Base-by-base conservation (phyloP, 768 basidiomycete species). In the Paxillus rubicundulus region DNA sequence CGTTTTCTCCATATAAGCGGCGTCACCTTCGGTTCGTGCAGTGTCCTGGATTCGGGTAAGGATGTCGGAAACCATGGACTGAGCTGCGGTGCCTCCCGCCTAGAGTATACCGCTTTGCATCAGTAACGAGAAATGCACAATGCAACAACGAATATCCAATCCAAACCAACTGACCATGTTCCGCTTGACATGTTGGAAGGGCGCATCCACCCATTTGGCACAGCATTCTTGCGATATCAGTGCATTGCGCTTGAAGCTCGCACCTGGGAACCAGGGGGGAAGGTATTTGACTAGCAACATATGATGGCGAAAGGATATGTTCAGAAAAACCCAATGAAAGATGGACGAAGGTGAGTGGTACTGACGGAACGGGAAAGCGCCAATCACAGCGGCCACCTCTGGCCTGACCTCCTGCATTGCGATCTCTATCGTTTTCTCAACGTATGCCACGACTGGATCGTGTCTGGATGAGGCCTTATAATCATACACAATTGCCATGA, bases 401-500 rank as follows among this genome's bases (percentile, higher is more conserved):
- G 59, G 59, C 24, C 28, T 51, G 30, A 60, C 17, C 38, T 43
- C 50, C 10, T 43, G 41, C 24, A 47, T 37, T 8, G 44, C 47
- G 32, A 49, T 49, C 20, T 54, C 44, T 33, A 54, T 37, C 1
- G 59, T 55, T 24, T 32, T 56, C 45, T 61, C 55, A n/a, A 57
- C 36, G 7, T 52, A 18, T 13, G 41, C 18, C 16, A 57, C n/a
- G 2, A 61, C 20, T 9, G 54, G 54, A 50, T 60, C 59, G 18
- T 57, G 32, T 21, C 18, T 39, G 13, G 48, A 33, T 1, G 21
- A 38, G n/a, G 46, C 44, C 13, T 34, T 17, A 34, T 60, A 57
- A 18, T 49, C 55, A 32, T 60, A 58, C 37, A 50, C 45, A 17
- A 48, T 44, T 7, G 36, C 32, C 55, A 60, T 60, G 21, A 60